phyloP scores from a whole-genome alignment of 208 protist species.

The Crithidia fasciculata region DNA sequence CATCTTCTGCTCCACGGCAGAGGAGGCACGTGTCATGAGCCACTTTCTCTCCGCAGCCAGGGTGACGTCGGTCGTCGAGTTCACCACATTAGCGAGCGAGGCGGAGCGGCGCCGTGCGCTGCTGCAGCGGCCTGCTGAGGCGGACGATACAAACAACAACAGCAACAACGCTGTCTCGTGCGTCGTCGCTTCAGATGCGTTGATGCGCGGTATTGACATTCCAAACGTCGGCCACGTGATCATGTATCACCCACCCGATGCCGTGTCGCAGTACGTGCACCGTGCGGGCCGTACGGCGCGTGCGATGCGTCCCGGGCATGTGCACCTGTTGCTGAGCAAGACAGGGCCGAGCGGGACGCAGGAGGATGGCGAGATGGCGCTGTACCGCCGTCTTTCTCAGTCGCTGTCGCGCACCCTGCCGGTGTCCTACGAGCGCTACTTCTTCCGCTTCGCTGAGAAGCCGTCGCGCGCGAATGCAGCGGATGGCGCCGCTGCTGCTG shows the following conservation, averaged over 20 bases:
- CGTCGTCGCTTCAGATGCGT: constrained; percentile 85
- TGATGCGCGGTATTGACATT: constrained; percentile 93
- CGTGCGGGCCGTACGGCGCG: constrained; percentile 96
- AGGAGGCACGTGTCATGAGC: constrained; percentile 89
- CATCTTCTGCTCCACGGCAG: constrained; percentile 85
- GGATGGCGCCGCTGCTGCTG: background rate
- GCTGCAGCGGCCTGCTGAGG: constrained; percentile 28
- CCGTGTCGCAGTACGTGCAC: constrained; percentile 96
- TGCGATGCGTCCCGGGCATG: constrained; percentile 85
- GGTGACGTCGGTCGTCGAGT: constrained; percentile 70
- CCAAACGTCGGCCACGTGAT: constrained; percentile 87
- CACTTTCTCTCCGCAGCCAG: constrained; percentile 86
- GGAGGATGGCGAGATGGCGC: constrained; percentile 77
- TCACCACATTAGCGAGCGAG: constrained; percentile 82
- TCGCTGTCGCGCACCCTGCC: constrained; percentile 66
- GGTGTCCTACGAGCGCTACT: constrained; percentile 75
- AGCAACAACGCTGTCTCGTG: constrained; percentile 28
- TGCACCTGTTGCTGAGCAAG: constrained; percentile 86
- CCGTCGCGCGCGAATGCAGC: constrained; percentile 18
- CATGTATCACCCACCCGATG: constrained; percentile 89
- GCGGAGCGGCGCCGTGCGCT: constrained; percentile 76
- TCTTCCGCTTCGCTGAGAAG: constrained; percentile 77
- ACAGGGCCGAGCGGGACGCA: constrained; percentile 60
- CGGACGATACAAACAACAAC: background rate
- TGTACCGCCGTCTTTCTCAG: constrained; percentile 60